Evolutionary conservation across 2,329 filamentous ascomycete genomes (phyloP).

Genomic region (Colletotrichum costaricense): DNA sequence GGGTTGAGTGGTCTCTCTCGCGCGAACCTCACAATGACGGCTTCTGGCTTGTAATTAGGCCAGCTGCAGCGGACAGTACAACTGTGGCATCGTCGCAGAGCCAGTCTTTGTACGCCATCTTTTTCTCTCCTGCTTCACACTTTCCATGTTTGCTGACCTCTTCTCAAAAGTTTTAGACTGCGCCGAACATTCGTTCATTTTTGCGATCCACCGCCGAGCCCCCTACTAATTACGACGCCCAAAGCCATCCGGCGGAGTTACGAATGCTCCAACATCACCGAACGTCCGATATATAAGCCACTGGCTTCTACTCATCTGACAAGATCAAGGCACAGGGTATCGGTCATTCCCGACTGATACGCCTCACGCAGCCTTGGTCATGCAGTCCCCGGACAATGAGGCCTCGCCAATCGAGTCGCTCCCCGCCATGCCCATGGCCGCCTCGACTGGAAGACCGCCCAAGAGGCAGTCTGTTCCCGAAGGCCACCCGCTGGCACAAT

Average conservation of each 20-base stretch:
- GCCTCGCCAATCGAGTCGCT: conserved; percentile 73
- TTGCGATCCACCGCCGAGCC: conserved; percentile 24
- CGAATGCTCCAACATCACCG: conserved; percentile 16
- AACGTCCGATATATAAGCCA: background rate
- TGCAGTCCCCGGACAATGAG: conserved; percentile 76
- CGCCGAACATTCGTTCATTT: background rate
- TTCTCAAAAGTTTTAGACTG: conserved; percentile 4
- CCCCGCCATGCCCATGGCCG: conserved; percentile 75
- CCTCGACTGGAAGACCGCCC: conserved; percentile 67
- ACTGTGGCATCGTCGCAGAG: conserved; percentile 19
- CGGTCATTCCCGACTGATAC: conserved; percentile 28
- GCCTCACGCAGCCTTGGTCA: conserved; percentile 48
- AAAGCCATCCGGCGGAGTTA: conserved; percentile 14
- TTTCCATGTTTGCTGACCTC: background rate
- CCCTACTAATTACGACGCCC: conserved; percentile 29
- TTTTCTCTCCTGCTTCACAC: background rate
- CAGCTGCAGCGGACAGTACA: background rate
- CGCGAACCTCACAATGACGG: conserved; percentile 22
- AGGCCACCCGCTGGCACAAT: conserved; percentile 58
- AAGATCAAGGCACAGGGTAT: conserved; percentile 31
- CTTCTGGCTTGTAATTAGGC: conserved; percentile 1
- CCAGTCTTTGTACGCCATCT: conserved; percentile 20
- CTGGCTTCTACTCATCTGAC: background rate
- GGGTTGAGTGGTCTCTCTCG: conserved; percentile 18
- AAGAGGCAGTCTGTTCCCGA: conserved; percentile 70